Percentiles rank a stretch among this genome's conserved stretches.
phyloP scores from a whole-genome alignment of 164 flowering plant genomes.

The Houttuynia cordata region DNA sequence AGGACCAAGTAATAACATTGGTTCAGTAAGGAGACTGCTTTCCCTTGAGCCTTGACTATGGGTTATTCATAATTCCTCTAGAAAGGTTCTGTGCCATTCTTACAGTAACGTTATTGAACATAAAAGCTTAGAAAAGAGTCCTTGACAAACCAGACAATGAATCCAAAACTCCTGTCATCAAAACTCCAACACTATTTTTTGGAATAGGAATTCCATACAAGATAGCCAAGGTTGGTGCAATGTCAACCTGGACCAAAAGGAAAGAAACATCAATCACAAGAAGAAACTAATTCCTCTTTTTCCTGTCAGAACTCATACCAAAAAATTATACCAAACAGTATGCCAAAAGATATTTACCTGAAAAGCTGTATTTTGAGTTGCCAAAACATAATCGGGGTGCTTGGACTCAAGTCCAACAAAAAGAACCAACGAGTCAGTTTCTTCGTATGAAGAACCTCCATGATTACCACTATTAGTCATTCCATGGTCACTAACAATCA shows the following conservation, averaged over 20 bases:
- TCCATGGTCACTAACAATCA: conserved; percentile 95
- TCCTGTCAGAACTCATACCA: not conserved
- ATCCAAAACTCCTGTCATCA: conserved; percentile 35
- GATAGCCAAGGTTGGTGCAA: conserved; percentile 84
- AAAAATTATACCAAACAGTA: not conserved
- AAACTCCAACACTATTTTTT: conserved; percentile 68
- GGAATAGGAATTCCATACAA: conserved; percentile 93
- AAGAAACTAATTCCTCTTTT: not conserved
- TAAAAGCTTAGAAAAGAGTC: conserved; percentile 7
- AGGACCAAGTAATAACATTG: not conserved
- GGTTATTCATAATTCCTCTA: not conserved
- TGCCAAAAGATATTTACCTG: conserved; percentile 32
- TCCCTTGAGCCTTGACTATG: not conserved
- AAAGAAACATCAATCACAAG: not conserved
- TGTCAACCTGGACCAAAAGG: conserved; percentile 55
- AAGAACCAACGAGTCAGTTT: conserved; percentile 78
- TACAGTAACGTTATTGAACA: not conserved
- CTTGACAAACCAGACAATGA: conserved; percentile 42
- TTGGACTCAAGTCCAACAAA: conserved; percentile 38
- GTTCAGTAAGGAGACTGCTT: not conserved
- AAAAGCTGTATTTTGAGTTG: conserved; percentile 19
- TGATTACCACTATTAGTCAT: conserved; percentile 94
- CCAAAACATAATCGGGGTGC: conserved; percentile 22
- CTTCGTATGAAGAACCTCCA: conserved; percentile 95
- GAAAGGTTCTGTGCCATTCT: not conserved